These are phyloP conservation scores for Penicillium brasilianum DNA, from an alignment of 2,329 filamentous ascomycete genomes.

Conservation along the genomic window DNA sequence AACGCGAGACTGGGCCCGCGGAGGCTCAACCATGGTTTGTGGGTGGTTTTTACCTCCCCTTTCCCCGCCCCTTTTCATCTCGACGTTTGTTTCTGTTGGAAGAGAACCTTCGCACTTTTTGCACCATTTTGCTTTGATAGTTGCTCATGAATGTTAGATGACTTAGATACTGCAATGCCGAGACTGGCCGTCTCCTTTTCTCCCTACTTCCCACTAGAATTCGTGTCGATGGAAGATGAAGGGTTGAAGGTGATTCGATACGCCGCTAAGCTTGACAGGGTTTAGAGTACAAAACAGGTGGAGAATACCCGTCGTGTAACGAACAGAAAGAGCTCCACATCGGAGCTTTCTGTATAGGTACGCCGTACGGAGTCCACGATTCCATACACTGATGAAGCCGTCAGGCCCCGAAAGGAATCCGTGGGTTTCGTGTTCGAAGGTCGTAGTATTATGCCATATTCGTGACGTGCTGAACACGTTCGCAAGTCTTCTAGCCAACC, in stretches of 20 bases:
- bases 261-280: constrained; percentile 23
- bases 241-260: constrained; percentile 24
- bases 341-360: constrained; percentile 25
- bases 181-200: neutral
- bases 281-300: constrained; percentile 28
- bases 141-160: neutral
- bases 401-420: constrained; percentile 23
- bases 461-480: constrained; percentile 1
- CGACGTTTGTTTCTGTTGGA: neutral
- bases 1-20: constrained; percentile 29
- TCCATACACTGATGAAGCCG: constrained; percentile 14
- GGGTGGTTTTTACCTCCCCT: constrained; percentile 23
- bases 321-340: constrained; percentile 24
- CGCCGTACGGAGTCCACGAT: constrained; percentile 16
- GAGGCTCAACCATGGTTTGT: constrained; percentile 40
- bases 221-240: constrained; percentile 6
- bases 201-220: constrained; percentile 10
- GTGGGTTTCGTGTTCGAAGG: constrained; percentile 11
- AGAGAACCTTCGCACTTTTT: neutral
- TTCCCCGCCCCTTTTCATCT: constrained; percentile 29
- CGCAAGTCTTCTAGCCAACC: neutral
- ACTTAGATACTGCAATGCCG: neutral
- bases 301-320: constrained; percentile 31
- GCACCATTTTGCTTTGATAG: neutral
- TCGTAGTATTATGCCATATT: neutral